A percentile compares a stretch with the other conserved stretches of the same genome.
Conservation (phyloP, 495 filamentous ascomycete genomes). For the Penicillium cosmopolitanum region DNA sequence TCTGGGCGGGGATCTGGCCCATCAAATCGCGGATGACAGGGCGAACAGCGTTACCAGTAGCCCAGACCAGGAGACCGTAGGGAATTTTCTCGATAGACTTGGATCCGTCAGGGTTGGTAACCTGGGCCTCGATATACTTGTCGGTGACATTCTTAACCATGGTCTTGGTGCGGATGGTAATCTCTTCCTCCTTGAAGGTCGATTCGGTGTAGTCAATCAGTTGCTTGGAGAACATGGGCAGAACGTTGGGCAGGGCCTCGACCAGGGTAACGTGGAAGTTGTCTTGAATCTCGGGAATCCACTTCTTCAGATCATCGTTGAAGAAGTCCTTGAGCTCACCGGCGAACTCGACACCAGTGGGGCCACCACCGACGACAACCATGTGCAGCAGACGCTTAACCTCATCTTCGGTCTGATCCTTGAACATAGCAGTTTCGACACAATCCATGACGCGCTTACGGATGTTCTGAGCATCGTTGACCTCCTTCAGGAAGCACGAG, state of each 20-base stretch:
- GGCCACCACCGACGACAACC: slow-evolving; percentile 98
- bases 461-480: slow-evolving; percentile 91
- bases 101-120: slow-evolving; percentile 80
- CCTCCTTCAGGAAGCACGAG: slow-evolving; percentile 98
- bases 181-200: slow-evolving; percentile 98
- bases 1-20: slow-evolving; percentile 88
- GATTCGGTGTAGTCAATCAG: slow-evolving; percentile 99
- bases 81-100: slow-evolving; percentile 82
- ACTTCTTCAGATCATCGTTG: slow-evolving; percentile 95
- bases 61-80: slow-evolving; percentile 97
- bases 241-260: slow-evolving; percentile 96
- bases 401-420: slow-evolving; percentile 90
- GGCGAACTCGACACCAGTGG: slow-evolving; percentile 97
- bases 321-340: slow-evolving; percentile 99
- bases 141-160: slow-evolving; percentile 98
- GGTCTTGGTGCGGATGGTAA: slow-evolving; percentile 95
- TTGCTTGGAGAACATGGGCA: slow-evolving; percentile 99
- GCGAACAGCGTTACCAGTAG: slow-evolving; percentile 94
- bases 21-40: slow-evolving; percentile 88
- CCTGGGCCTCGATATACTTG: slow-evolving; percentile 91
- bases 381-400: slow-evolving; percentile 94
- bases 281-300: slow-evolving; percentile 91
- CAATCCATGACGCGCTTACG: slow-evolving; percentile 99
- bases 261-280: slow-evolving; percentile 97
- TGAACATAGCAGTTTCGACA: slow-evolving; percentile 97